phyloP scores from a whole-genome alignment of 305 asterid genomes.

The Ruellia speciosa region DNA sequence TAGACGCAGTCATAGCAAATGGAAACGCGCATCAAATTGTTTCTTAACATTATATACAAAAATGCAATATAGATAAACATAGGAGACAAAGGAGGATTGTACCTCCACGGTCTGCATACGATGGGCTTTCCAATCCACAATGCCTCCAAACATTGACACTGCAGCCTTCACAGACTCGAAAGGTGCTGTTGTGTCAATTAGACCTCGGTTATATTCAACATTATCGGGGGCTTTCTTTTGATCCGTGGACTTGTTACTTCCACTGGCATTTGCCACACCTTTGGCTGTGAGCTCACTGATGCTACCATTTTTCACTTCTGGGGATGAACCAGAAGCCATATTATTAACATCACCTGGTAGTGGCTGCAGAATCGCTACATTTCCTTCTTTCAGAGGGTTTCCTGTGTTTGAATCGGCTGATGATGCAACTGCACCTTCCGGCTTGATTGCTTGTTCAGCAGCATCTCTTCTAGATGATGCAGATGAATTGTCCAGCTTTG shows the following conservation, averaged over 20 bases:
- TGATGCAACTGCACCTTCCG: not conserved
- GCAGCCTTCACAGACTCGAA: conserved; percentile 68
- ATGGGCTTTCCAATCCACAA: conserved; percentile 79
- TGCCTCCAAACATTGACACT: conserved; percentile 70
- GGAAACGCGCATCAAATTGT: not conserved
- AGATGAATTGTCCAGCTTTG: conserved; percentile 20
- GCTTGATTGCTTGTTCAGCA: conserved; percentile 6
- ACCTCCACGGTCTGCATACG: conserved; percentile 62
- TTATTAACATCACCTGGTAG: conserved; percentile 23
- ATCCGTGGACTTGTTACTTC: not conserved
- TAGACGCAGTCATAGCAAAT: not conserved
- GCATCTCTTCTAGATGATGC: conserved; percentile 22
- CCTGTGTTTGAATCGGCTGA: conserved; percentile 10
- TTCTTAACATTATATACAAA: not conserved
- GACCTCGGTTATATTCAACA: conserved; percentile 22
- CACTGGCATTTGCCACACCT: conserved; percentile 24
- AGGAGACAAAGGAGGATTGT: conserved; percentile 15
- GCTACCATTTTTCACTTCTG: conserved; percentile 27
- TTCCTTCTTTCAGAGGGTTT: conserved; percentile 22
- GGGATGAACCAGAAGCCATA: conserved; percentile 27
- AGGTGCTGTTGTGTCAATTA: conserved; percentile 58
- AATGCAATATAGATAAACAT: not conserved
- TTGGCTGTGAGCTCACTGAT: conserved; percentile 21
- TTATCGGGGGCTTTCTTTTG: conserved; percentile 20
- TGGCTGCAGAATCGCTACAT: conserved; percentile 21